These are phyloP conservation scores for Pseudozyma hubeiensis DNA, from an alignment of 1,284 basidiomycete genomes.

Conservation along the genomic window DNA sequence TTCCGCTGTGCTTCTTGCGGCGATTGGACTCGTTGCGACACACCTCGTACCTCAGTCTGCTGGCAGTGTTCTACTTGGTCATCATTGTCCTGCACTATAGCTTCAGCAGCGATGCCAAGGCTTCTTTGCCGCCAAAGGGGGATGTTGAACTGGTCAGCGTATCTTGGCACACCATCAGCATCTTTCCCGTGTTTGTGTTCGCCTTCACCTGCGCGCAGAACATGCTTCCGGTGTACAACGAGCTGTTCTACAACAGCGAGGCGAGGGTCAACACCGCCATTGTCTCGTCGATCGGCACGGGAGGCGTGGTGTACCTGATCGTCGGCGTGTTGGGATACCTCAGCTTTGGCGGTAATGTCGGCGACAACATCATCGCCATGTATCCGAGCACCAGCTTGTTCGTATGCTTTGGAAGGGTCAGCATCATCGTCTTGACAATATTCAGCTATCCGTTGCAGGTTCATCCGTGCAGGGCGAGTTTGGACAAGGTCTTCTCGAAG, in stretches of 20 bases:
- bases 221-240: slow-evolving; percentile 84
- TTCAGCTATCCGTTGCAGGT: slow-evolving; percentile 73
- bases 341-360: slow-evolving; percentile 85
- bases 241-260: slow-evolving; percentile 84
- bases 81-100: slow-evolving; percentile 63
- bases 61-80: slow-evolving; percentile 75
- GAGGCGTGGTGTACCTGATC: slow-evolving; percentile 63
- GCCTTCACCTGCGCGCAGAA: slow-evolving; percentile 71
- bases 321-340: slow-evolving; percentile 81
- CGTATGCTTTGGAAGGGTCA: slow-evolving; percentile 90
- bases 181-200: slow-evolving; percentile 94
- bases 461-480: slow-evolving; percentile 89
- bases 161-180: slow-evolving; percentile 78
- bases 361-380: slow-evolving; percentile 67
- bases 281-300: slow-evolving; percentile 81
- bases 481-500: slow-evolving; percentile 83
- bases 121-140: slow-evolving; percentile 52
- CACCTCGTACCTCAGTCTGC: slow-evolving; percentile 85
- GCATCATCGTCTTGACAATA: slow-evolving; percentile 83
- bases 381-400: slow-evolving; percentile 92
- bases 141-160: slow-evolving; percentile 44
- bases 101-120: slow-evolving; percentile 44
- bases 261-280: slow-evolving; percentile 87
- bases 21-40: slow-evolving; percentile 78
- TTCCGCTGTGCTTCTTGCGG: slow-evolving; percentile 85